Conservation (phyloP, 768 basidiomycete genomes). For the Calocera cornea region DNA sequence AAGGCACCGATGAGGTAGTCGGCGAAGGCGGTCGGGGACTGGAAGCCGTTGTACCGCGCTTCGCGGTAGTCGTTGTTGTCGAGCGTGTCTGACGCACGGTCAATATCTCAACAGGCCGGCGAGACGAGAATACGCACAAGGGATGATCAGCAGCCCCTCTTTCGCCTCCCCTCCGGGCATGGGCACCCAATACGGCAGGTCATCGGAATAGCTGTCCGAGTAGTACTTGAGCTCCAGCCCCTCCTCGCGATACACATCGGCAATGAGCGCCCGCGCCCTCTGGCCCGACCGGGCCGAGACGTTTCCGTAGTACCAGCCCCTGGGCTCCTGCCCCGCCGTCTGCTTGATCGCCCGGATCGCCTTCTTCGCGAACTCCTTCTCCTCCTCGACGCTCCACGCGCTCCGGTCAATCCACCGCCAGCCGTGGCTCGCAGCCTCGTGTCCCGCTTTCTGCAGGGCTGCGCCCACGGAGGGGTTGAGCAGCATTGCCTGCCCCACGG, state of each 20-base stretch:
- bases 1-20: slow-evolving; percentile 7
- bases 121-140: slow-evolving; percentile 11
- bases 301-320: slow-evolving; percentile 21
- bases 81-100: background rate
- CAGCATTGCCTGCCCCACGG: slow-evolving; percentile 15
- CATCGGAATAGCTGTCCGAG: slow-evolving; percentile 17
- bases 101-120: background rate
- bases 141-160: slow-evolving; percentile 16
- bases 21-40: background rate
- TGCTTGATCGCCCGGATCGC: slow-evolving; percentile 15
- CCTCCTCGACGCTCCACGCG: slow-evolving; percentile 15
- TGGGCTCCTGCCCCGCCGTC: slow-evolving; percentile 16
- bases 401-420: slow-evolving; percentile 19
- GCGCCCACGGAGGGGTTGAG: slow-evolving; percentile 15
- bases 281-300: slow-evolving; percentile 16
- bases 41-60: background rate
- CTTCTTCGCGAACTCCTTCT: slow-evolving; percentile 15
- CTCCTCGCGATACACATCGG: slow-evolving; percentile 17
- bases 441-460: slow-evolving; percentile 12
- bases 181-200: slow-evolving; percentile 18
- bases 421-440: slow-evolving; percentile 21
- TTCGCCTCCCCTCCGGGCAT: slow-evolving; percentile 11
- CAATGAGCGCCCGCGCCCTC: slow-evolving; percentile 12
- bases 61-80: slow-evolving; percentile 10
- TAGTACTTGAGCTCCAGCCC: slow-evolving; percentile 18